phyloP scores from a whole-genome alignment of 306 rosid species.

The Lithocarpus polystachyus region DNA sequence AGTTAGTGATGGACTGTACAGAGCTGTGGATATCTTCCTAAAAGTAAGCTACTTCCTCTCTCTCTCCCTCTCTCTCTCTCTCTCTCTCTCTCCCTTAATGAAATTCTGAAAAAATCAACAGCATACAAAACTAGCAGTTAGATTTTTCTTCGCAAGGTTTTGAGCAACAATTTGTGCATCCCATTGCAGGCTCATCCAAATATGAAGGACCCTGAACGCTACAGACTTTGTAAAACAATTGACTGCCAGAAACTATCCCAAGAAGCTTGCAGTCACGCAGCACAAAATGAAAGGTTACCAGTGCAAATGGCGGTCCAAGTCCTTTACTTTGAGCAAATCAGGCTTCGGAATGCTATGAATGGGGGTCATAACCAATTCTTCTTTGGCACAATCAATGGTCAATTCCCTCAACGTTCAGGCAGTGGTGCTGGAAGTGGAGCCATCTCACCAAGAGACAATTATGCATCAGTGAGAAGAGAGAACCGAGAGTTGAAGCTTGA shows the following conservation, averaged over 20 bases:
- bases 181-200: slow-evolving; percentile 79
- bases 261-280: slow-evolving; percentile 98
- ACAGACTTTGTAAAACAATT: slow-evolving; percentile 85
- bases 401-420: slow-evolving; percentile 88
- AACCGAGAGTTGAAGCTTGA: slow-evolving; percentile 95
- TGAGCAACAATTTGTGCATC: not conserved
- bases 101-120: no score
- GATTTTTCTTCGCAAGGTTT: not conserved
- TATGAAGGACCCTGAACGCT: slow-evolving; percentile 82
- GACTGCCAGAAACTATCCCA: slow-evolving; percentile 88
- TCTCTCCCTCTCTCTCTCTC: slow-evolving; percentile 1
- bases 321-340: slow-evolving; percentile 90
- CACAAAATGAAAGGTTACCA: slow-evolving; percentile 91
- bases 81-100: not conserved
- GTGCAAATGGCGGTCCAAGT: slow-evolving; percentile 97
- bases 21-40: slow-evolving; percentile 92
- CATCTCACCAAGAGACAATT: slow-evolving; percentile 94
- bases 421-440: slow-evolving; percentile 99
- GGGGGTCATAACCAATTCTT: slow-evolving; percentile 83
- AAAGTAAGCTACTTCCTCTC: slow-evolving; percentile 52
- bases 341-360: slow-evolving; percentile 88
- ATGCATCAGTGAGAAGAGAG: slow-evolving; percentile 95
- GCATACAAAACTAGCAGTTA: no score
- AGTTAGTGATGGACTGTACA: slow-evolving; percentile 81
- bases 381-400: slow-evolving; percentile 70